Conservation (phyloP, 1,284 basidiomycete species). For the Tremellales sp. region DNA sequence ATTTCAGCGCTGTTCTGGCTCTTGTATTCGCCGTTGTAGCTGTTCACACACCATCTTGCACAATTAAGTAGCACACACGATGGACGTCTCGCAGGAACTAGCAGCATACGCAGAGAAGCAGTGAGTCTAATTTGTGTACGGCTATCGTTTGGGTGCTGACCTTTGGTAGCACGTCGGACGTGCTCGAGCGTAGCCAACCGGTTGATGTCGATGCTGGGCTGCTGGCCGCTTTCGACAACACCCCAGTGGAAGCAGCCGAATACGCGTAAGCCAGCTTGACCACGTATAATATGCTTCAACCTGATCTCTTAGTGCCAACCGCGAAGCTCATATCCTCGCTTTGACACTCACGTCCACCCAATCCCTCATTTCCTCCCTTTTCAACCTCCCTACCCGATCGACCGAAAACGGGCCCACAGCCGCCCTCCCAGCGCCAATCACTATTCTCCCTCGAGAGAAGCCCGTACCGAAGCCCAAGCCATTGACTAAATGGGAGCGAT, state of each 20-base stretch:
- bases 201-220: conserved; percentile 78
- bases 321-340: conserved; percentile 73
- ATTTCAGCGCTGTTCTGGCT: too few relatives aligned
- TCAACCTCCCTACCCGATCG: conserved; percentile 72
- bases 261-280: conserved; percentile 61
- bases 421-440: conserved; percentile 70
- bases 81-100: conserved; percentile 44
- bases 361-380: conserved; percentile 72
- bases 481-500: conserved; percentile 94
- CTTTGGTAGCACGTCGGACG: conserved; percentile 34
- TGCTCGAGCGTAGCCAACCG: conserved; percentile 73
- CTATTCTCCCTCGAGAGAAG: conserved; percentile 81
- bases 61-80: conserved; percentile 9
- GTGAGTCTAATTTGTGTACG: conserved; percentile 22
- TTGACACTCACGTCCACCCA: conserved; percentile 85
- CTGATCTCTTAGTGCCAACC: conserved; percentile 57
- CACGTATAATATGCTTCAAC: not conserved
- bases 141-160: too few relatives aligned
- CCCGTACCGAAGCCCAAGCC: conserved; percentile 88
- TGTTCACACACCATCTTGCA: not conserved
- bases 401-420: conserved; percentile 75
- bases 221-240: conserved; percentile 80
- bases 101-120: conserved; percentile 37
- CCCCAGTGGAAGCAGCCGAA: conserved; percentile 72
- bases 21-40: too few relatives aligned